Conservation (phyloP, 768 basidiomycete species). For the Boletus edulis region DNA sequence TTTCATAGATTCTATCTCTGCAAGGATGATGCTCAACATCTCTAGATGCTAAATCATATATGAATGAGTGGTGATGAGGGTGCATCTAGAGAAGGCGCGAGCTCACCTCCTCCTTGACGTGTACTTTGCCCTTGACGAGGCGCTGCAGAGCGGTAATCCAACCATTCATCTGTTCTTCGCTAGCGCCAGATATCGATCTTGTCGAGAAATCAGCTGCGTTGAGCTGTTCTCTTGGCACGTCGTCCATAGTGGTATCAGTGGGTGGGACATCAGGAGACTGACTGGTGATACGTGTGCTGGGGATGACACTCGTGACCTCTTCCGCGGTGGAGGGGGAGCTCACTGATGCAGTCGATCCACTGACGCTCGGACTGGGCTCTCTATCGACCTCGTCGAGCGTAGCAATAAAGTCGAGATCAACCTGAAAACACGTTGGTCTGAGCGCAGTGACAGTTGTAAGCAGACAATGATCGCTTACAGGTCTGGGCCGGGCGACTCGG, state of each 20-base stretch:
- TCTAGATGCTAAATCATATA: conserved; percentile 22
- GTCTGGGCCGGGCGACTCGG: conserved; percentile 18
- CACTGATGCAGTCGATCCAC: conserved; percentile 1
- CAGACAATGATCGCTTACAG: conserved; percentile 9
- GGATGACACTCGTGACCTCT: background rate
- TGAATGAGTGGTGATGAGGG: background rate
- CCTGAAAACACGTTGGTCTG: conserved; percentile 2
- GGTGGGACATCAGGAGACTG: conserved; percentile 12
- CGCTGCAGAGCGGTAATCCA: conserved; percentile 29
- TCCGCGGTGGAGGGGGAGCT: conserved; percentile 2
- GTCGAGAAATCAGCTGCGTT: background rate
- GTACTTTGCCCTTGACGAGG: conserved; percentile 29
- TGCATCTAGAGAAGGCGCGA: background rate
- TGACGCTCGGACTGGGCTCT: background rate
- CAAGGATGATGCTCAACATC: conserved; percentile 25
- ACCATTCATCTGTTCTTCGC: conserved; percentile 6
- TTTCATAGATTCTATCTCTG: conserved; percentile 30
- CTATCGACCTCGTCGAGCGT: conserved; percentile 5
- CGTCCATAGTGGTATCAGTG: background rate
- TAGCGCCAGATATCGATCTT: background rate
- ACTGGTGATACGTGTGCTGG: conserved; percentile 20
- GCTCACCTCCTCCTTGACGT: conserved; percentile 22
- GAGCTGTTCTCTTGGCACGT: background rate
- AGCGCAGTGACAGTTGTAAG: background rate
- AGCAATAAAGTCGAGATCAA: conserved; percentile 6